A percentile compares a stretch with the other conserved stretches of the same genome.
Conservation (phyloP, 2,329 filamentous ascomycete genomes). For the Hypoxylon sp. region DNA sequence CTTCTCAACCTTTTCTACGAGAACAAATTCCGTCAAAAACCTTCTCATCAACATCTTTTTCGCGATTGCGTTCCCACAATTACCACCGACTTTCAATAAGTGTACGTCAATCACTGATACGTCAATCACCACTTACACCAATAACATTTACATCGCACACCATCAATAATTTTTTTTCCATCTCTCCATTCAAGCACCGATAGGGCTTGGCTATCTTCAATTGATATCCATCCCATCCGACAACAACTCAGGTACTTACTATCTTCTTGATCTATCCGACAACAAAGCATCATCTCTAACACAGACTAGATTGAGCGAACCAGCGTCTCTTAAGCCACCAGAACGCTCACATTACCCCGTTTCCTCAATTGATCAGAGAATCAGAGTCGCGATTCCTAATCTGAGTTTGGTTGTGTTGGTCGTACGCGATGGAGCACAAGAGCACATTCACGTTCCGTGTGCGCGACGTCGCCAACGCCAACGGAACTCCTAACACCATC, state of each 20-base stretch:
- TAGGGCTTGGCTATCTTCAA: not conserved
- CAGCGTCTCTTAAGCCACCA: not conserved
- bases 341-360: not conserved
- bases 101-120: not conserved
- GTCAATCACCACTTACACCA: not conserved
- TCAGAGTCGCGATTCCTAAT: not conserved
- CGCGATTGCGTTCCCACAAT: not conserved
- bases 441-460: not conserved
- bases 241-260: not conserved
- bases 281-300: not conserved
- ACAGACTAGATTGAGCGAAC: not conserved
- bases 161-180: not conserved
- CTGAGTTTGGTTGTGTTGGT: not conserved
- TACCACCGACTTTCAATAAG: not conserved
- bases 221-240: slow-evolving; percentile 5
- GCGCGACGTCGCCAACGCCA: not conserved
- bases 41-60: not conserved
- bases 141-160: slow-evolving; percentile 6
- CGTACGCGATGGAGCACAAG: not conserved
- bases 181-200: not conserved
- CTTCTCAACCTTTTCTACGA: not conserved
- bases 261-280: not conserved
- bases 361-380: not conserved
- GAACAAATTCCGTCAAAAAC: not conserved
- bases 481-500: not conserved